Evolutionary conservation across 2,329 filamentous ascomycete genomes (phyloP), one percentile per base, ranked within the genome.

Genomic region (Cladosporium colombiae): DNA sequence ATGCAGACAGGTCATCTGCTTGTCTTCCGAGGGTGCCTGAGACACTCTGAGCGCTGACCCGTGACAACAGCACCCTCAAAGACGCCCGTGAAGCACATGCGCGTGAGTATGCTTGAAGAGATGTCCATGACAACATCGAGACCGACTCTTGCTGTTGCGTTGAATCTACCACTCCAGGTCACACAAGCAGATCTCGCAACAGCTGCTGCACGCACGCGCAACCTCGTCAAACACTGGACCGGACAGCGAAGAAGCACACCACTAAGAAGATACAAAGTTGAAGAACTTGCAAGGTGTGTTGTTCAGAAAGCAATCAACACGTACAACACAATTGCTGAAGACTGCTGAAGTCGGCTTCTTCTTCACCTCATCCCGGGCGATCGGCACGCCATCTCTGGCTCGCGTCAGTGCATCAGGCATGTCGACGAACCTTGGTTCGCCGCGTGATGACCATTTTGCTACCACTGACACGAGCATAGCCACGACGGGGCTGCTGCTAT

Each of bases 1-100:
- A 46, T 49, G 23, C 21, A 49, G 21, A 29, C 35, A 21, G 61
- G 61, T 63, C 61, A 63, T 63, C 61, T 63, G 61, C 61, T 31
- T 25, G 23, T 62, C 46, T 21, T 21, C 29, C 44, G 37, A 44
- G 61, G 55, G 50, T 56, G 50, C 50, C 50, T 55, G 35, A 63
- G 61, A 63, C 61, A 63, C 21, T n/a, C n/a, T 46, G n/a, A n/a
- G 13, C 10, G 49, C 25, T 14, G 61, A 35, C 61, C 25, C 50
- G 61, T 55, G 61, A 55, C 35, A n/a, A 16, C 35, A 7, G 10
- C 40, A 23, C 40, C 23, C 40, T 46, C 59, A 62, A 31, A 37
- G 27, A 44, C 21, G 13, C 27, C 29, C 50, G 25, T 52, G 14
- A 46, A 23, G 50, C 61, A 31, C 35, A 56, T 63, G 61, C 33